These are phyloP conservation scores for Sisymbrium altissimum DNA, from an alignment of 345 rosid species.

Conservation along the genomic window DNA sequence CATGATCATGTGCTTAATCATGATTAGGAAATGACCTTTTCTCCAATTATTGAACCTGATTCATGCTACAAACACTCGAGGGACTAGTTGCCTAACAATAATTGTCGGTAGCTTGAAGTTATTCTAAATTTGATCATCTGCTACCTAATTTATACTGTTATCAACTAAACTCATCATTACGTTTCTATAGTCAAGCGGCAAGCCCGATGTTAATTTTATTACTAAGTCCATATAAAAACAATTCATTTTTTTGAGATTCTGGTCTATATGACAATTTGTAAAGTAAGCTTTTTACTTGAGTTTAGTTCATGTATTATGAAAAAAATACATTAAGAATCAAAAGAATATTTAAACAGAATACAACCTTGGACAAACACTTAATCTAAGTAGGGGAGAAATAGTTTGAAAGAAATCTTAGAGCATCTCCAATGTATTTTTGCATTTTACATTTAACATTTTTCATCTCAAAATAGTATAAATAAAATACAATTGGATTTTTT, in stretches of 20 bases:
- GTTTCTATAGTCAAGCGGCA: neutral
- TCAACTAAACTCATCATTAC: neutral
- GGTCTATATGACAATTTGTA: neutral
- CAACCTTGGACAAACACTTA: neutral
- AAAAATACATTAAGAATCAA: neutral
- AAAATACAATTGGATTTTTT: too few species aligned
- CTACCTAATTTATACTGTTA: constrained; percentile 3
- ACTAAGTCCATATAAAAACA: neutral
- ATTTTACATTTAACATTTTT: too few species aligned
- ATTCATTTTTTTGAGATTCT: neutral
- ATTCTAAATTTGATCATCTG: constrained; percentile 7
- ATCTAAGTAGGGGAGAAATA: neutral
- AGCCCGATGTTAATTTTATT: neutral
- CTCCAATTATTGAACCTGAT: constrained; percentile 19
- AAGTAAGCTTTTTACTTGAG: neutral
- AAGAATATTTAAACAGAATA: neutral
- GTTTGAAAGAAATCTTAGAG: too few species aligned
- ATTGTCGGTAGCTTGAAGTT: constrained; percentile 29
- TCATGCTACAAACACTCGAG: constrained; percentile 8
- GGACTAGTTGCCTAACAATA: constrained; percentile 7
- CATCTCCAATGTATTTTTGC: too few species aligned
- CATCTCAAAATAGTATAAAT: too few species aligned
- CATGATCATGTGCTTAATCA: constrained; percentile 26
- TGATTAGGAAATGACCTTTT: constrained; percentile 9
- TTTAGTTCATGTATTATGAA: neutral